phyloP scores from a whole-genome alignment of 345 rosid species.

The Syzygium aromaticum region DNA sequence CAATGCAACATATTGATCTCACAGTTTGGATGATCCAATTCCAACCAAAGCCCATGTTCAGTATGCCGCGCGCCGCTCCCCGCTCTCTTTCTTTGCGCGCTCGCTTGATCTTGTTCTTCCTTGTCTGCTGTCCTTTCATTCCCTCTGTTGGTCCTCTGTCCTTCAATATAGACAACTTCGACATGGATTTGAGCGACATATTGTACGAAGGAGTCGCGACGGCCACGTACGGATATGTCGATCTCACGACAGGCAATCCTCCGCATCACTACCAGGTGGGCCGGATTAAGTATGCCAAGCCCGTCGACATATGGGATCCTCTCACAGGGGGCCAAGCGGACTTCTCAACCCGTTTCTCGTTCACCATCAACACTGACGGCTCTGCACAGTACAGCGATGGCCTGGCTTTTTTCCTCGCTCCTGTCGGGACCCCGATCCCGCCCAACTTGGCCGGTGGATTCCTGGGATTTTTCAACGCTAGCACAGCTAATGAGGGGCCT shows the following conservation, averaged over 20 bases:
- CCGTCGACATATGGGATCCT: not conserved
- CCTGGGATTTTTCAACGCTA: not conserved
- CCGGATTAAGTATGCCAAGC: not conserved
- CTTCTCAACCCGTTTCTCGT: not conserved
- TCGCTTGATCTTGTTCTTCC: not conserved
- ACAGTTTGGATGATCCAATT: not conserved
- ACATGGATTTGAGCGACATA: not conserved
- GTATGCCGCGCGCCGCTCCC: not conserved
- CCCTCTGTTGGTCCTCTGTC: not conserved
- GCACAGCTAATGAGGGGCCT: not conserved
- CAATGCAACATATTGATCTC: not conserved
- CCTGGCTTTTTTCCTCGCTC: not conserved
- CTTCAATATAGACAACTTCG: not conserved
- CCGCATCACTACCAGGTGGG: not conserved
- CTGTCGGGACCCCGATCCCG: not conserved
- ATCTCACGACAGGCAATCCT: not conserved
- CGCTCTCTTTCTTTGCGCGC: not conserved
- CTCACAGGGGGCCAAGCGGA: not conserved
- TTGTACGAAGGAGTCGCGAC: not conserved
- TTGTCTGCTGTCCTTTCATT: not conserved
- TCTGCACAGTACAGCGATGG: not conserved
- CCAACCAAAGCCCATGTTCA: not conserved
- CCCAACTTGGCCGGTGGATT: not conserved
- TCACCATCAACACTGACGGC: not conserved
- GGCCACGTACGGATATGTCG: not conserved